Evolutionary conservation across 78 protist species (phyloP), one percentile per base, ranked within the genome.

Genomic region (Polysphondylium violaceum): DNA sequence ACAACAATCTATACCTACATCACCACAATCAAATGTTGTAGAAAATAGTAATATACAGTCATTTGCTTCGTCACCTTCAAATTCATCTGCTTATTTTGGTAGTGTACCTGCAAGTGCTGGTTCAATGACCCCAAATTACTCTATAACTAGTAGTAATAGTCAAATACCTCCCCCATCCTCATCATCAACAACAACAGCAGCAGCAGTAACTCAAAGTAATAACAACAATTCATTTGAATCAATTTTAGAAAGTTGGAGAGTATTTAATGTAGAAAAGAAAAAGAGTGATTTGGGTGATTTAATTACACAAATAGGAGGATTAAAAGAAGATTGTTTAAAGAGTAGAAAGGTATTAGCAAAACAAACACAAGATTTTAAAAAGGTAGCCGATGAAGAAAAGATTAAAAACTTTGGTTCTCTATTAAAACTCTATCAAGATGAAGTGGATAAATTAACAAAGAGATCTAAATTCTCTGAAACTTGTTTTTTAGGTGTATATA

Each of bases 401-500:
- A 38, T 81, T 2, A 74, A 72, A 73, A 43, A 36, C 23, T 64
- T 91, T 55, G 90, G 87, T 12, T 19, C 73, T 35, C 68, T 91
- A 14, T 50, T 91, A 25, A 91, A 91, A 35, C 63, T 77, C 14
- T 91, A 81, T 38, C 95, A 91, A 43, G 90, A 91, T 14, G 95
- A 91, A 40, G 88, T 91, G 11, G 90, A 91, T 58, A 68, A 85
- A 38, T 35, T 91, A 11, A 72, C 86, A 25, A 81, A 74, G 55
- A 33, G 88, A 19, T 63, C 79, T 27, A 91, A 91, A 55, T 74
- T 68, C 74, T 74, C 92, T 2, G 95, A 91, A 35, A 59, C 71
- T 9, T 64, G 76, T 25, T 91, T 91, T 35, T 51, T 74, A 14
- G 23, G 55, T 51, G 29, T 74, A 9, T 91, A 91, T 36, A 63